Evolutionary conservation across 1,284 basidiomycete species (phyloP).

Genomic region (Pseudozyma pruni): DNA sequence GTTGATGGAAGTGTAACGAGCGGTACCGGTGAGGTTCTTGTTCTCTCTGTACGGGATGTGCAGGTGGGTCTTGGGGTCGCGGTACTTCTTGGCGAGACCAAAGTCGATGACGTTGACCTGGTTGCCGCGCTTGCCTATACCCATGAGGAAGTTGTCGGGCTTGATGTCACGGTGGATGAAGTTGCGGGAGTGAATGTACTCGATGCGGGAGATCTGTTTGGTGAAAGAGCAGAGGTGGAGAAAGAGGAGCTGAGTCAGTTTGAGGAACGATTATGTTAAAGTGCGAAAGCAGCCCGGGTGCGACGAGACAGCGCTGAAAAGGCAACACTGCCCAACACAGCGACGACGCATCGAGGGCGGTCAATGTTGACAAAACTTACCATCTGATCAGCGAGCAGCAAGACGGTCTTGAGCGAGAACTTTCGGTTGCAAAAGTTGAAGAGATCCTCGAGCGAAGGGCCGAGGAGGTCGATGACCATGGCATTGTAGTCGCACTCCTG

Average conservation of each 20-base stretch:
- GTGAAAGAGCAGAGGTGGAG: background rate
- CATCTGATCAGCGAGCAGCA: conserved; percentile 95
- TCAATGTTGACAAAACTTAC: conserved; percentile 71
- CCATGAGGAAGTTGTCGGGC: conserved; percentile 99
- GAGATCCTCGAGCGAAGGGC: conserved; percentile 95
- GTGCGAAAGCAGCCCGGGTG: background rate
- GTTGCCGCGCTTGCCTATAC: conserved; percentile 98
- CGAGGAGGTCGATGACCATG: conserved; percentile 98
- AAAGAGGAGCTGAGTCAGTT: conserved; percentile 2
- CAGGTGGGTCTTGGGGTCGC: conserved; percentile 98
- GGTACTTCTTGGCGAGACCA: conserved; percentile 98
- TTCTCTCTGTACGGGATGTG: conserved; percentile 99
- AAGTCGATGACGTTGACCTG: conserved; percentile 99
- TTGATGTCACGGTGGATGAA: conserved; percentile 99
- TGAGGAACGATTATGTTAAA: background rate
- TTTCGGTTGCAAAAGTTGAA: conserved; percentile 99
- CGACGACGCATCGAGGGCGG: background rate
- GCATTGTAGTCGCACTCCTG: conserved; percentile 99
- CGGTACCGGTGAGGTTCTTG: conserved; percentile 99
- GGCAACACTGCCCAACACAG: background rate
- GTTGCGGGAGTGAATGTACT: conserved; percentile 99
- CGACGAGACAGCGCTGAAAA: background rate
- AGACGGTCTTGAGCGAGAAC: conserved; percentile 95
- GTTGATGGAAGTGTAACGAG: conserved; percentile 99
- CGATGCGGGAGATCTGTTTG: conserved; percentile 91